Percentiles rank a stretch among this genome's conserved stretches.
Conservation (phyloP, 2,329 filamentous ascomycete genomes). For the Fusarium anthophilum region DNA sequence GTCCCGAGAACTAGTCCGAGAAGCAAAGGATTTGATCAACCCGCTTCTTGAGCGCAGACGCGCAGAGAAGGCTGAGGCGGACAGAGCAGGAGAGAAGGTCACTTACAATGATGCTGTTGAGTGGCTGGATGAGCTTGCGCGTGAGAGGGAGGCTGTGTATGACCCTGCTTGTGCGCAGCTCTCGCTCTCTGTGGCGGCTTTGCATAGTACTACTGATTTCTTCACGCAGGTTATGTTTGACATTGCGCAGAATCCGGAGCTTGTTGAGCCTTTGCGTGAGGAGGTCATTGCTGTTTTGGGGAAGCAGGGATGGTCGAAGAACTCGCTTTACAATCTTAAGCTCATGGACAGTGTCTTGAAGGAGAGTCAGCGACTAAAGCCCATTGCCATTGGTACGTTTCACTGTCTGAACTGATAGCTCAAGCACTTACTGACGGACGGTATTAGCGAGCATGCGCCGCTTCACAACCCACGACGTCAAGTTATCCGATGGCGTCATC, state of each 20-base stretch:
- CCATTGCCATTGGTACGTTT: not conserved
- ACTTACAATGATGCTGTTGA: not conserved
- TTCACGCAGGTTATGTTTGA: not conserved
- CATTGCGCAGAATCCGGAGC: not conserved
- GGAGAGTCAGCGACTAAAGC: not conserved
- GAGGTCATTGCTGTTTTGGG: not conserved
- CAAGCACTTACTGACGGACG: not conserved
- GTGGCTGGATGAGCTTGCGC: not conserved
- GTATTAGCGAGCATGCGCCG: not conserved
- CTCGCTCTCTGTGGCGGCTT: not conserved
- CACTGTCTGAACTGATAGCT: accelerated
- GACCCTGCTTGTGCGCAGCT: not conserved
- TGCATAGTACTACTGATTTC: not conserved
- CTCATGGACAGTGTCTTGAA: not conserved
- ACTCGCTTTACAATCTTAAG: not conserved
- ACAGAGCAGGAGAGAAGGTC: not conserved
- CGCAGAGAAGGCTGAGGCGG: accelerated
- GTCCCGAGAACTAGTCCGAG: not conserved
- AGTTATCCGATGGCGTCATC: not conserved
- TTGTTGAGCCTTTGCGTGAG: not conserved
- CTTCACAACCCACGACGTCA: not conserved
- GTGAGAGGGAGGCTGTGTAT: accelerated
- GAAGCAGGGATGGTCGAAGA: not conserved
- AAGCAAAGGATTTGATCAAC: accelerated
- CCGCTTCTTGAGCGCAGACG: not conserved